Evolutionary conservation across 331 rosid genomes (phyloP).

Genomic region (Quercus tomentella): DNA sequence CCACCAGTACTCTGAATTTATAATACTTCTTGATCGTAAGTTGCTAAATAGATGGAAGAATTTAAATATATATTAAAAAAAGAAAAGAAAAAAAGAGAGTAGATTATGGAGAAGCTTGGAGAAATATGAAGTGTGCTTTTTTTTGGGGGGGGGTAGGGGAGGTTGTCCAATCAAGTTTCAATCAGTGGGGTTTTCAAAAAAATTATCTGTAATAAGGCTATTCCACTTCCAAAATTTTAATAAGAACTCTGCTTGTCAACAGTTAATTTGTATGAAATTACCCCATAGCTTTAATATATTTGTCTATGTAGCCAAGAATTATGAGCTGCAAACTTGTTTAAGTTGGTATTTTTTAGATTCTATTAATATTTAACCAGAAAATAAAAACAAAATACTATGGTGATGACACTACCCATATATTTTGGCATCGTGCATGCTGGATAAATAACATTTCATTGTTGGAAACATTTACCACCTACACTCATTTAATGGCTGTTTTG

Average conservation of each 20-base stretch:
- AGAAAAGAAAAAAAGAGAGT: no score
- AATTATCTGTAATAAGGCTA: not conserved
- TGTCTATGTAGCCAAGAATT: not conserved
- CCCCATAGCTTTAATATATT: not conserved
- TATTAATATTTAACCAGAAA: not conserved
- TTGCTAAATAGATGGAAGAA: not conserved
- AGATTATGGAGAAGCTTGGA: not conserved
- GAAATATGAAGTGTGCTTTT: not conserved
- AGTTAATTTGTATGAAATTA: not conserved
- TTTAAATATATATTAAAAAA: no score
- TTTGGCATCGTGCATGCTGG: not conserved
- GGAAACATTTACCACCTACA: not conserved
- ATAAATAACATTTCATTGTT: not conserved
- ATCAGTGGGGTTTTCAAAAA: not conserved
- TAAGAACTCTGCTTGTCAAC: not conserved
- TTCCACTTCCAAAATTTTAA: not conserved
- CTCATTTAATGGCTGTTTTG: no score
- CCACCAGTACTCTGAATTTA: not conserved
- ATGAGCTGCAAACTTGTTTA: not conserved
- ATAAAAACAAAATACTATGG: not conserved
- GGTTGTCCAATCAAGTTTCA: not conserved
- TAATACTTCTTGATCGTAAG: not conserved
- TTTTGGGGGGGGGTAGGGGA: not conserved
- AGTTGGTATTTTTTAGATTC: not conserved
- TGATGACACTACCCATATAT: not conserved